Base-by-base conservation (phyloP, 164 flowering plant species). In the Brasenia schreberi region DNA sequence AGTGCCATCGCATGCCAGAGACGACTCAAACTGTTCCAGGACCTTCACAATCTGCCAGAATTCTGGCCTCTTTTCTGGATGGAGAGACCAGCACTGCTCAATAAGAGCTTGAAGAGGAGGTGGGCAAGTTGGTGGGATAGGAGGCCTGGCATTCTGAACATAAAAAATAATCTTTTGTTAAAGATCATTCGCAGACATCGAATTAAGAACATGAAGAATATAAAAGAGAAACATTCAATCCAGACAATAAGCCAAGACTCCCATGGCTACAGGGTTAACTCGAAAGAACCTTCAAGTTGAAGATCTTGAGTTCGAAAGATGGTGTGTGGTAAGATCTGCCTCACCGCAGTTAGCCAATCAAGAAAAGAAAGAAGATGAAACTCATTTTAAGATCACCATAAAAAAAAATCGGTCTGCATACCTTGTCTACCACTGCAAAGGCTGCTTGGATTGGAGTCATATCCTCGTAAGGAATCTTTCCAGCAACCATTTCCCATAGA, bases 381-480 rank as follows among this genome's bases (percentile, higher is more conserved):
- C 56, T 49, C 56, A 49, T 5, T 49, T 49, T 9, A 14, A 49
- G 9, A 49, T 49, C 12, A 7, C 16, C 12, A 14, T 49, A 49
- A 49, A 49, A 49, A 3, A 49, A 5, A 33, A 33, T 33, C 39
- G 39, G 39, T 33, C 39, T 33, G 12, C 62, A 61, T 70, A 90
- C 98, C 96, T 90, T 92, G 69, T 82, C 77, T 42, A 90, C 90
- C 0, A 92, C 96, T 6, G 98, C 96, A 80, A 77, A 89, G 56
- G 98, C 98, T 69, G 94, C 98, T 73, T 87, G 96, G 52, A 88
- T 77, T 9, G 98, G 98, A 52, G 81, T 83, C 96, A 88, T 82
- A 65, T 86, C 87, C 77, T 84, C 89, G 66, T 87, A 88, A 7
- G 98, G 98, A 44, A 90, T 80, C 23, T 78, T 74, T 69, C 96